These are phyloP conservation scores for Trapa bicornis DNA, from an alignment of 345 rosid species.

Conservation along the genomic window DNA sequence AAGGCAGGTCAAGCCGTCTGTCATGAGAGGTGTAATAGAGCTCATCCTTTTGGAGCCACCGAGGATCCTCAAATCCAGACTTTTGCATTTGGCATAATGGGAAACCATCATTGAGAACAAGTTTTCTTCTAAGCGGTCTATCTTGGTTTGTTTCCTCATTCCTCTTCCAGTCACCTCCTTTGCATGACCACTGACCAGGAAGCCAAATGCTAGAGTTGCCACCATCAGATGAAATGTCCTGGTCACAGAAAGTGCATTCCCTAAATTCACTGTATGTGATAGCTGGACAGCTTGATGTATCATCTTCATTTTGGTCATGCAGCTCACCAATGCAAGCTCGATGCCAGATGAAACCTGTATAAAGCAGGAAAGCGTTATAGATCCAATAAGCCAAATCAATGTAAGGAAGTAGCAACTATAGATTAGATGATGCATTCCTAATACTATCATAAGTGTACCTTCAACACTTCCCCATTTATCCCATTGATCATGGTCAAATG, in stretches of 20 bases:
- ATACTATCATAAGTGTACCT: constrained; percentile 30
- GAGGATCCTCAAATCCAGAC: constrained; percentile 81
- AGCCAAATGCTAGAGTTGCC: constrained; percentile 54
- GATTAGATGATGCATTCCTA: neutral
- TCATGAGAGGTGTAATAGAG: constrained; percentile 57
- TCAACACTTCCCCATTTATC: constrained; percentile 35
- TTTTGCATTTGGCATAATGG: constrained; percentile 89
- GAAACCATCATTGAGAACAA: constrained; percentile 88
- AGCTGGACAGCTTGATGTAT: constrained; percentile 21
- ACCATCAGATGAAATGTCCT: constrained; percentile 26
- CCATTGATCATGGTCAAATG: constrained; percentile 38
- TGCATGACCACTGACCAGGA: constrained; percentile 77
- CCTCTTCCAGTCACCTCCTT: constrained; percentile 99
- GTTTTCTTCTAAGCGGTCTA: constrained; percentile 45
- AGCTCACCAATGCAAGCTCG: constrained; percentile 22
- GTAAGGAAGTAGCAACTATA: neutral
- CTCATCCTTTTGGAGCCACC: constrained; percentile 81
- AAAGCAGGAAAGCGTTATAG: neutral
- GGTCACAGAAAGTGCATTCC: constrained; percentile 21
- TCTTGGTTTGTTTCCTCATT: constrained; percentile 66
- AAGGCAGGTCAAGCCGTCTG: constrained; percentile 87
- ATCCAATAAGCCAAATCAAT: neutral
- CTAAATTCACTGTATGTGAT: constrained; percentile 28
- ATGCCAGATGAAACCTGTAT: constrained; percentile 41
- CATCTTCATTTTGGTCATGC: constrained; percentile 24